Conservation (phyloP, 2,329 filamentous ascomycete species). For the Juglanconis juglandina region DNA sequence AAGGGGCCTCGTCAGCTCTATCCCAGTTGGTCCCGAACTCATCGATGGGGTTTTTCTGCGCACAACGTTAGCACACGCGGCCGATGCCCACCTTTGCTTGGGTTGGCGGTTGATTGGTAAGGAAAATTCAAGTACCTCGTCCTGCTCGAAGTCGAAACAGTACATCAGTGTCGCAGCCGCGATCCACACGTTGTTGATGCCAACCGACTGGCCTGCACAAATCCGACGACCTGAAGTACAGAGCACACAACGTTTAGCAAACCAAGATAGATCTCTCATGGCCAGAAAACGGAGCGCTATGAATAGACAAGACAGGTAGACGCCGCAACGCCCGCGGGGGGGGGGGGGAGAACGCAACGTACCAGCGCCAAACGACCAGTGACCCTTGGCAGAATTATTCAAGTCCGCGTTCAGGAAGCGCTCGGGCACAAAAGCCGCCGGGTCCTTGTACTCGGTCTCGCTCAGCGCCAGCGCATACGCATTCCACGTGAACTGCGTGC, state of each 20-base stretch:
- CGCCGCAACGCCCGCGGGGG: too few species aligned
- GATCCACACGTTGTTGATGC: conserved; percentile 28
- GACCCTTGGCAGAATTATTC: conserved; percentile 26
- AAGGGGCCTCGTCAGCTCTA: conserved; percentile 7
- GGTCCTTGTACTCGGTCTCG: not conserved
- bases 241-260: too few species aligned
- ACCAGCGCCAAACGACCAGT: conserved; percentile 33
- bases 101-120: too few species aligned
- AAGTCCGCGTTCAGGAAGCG: not conserved
- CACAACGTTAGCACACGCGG: not conserved
- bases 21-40: not conserved
- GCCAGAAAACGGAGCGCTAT: not conserved
- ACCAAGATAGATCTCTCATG: too few species aligned
- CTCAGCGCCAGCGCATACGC: not conserved
- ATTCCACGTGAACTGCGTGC: not conserved
- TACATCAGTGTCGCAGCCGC: conserved; percentile 27
- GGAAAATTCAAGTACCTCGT: not conserved
- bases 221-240: conserved; percentile 22
- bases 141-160: conserved; percentile 25
- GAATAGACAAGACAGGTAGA: not conserved
- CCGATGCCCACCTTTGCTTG: too few species aligned
- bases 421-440: not conserved
- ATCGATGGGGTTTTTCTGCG: conserved; percentile 1
- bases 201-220: conserved; percentile 32
- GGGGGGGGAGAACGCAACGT: not conserved